A percentile compares a stretch with the other conserved stretches of the same genome.
Conservation (phyloP, 257 asterid genomes). For the Dorcoceras hygrometricum region DNA sequence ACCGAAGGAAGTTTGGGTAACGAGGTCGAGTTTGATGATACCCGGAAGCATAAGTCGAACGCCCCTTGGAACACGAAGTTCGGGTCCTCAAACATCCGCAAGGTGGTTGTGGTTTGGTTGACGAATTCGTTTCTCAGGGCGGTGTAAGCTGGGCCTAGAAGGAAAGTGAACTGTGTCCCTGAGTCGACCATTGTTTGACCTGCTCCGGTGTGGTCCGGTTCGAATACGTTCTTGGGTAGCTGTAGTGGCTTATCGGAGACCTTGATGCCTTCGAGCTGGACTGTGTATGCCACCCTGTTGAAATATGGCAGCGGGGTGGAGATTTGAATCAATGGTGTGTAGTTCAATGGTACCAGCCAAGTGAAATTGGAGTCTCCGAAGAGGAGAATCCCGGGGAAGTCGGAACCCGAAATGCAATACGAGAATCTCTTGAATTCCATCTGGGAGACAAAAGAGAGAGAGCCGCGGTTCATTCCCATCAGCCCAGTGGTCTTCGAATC, state of each 20-base stretch:
- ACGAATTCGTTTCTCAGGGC: constrained; percentile 53
- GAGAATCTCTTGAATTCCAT: constrained; percentile 81
- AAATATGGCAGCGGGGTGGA: constrained; percentile 80
- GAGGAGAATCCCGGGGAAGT: constrained; percentile 58
- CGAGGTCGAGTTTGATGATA: constrained; percentile 32
- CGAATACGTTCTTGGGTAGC: constrained; percentile 60
- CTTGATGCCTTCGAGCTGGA: constrained; percentile 76
- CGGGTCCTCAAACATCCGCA: constrained; percentile 71
- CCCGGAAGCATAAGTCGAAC: constrained; percentile 65
- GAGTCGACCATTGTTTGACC: constrained; percentile 98
- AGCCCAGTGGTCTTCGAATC: constrained; percentile 78
- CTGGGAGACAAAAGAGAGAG: constrained; percentile 76
- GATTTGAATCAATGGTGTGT: constrained; percentile 70
- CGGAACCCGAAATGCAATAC: constrained; percentile 75
- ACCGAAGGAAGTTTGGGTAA: constrained; percentile 63
- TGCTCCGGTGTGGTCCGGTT: constrained; percentile 94
- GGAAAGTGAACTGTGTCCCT: constrained; percentile 92
- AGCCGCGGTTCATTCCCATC: constrained; percentile 94
- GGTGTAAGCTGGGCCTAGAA: constrained; percentile 72
- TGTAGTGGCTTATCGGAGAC: constrained; percentile 50
- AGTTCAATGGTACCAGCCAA: constrained; percentile 58
- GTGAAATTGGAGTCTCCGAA: constrained; percentile 69
- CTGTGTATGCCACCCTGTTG: constrained; percentile 77
- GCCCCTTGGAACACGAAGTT: constrained; percentile 81
- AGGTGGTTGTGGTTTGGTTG: constrained; percentile 36